Evolutionary conservation across 139 green algal genomes (phyloP).

Genomic region (Coccomyxa sp.): DNA sequence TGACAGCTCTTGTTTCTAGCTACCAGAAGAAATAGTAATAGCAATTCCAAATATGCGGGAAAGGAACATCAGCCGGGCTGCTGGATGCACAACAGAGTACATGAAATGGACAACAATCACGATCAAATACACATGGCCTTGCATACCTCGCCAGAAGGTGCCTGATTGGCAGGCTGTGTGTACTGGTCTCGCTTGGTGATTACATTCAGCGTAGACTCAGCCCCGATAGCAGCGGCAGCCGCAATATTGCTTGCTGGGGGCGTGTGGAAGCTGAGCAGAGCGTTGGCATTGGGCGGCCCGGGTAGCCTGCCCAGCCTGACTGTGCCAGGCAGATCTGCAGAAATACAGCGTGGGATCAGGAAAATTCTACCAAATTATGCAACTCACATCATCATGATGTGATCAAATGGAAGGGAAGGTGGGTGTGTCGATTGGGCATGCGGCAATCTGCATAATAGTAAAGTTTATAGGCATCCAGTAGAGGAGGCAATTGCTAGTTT

Average conservation of each 20-base stretch:
- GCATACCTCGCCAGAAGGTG: too few species aligned
- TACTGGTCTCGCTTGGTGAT: constrained; percentile 7
- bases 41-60: too few species aligned
- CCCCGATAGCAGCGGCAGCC: constrained; percentile 9
- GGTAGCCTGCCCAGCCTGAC: neutral
- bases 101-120: too few species aligned
- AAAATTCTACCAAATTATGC: neutral
- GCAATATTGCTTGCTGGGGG: neutral
- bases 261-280: constrained; percentile 3
- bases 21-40: neutral
- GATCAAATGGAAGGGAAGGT: too few species aligned
- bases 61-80: neutral
- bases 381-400: neutral
- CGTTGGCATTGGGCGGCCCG: neutral
- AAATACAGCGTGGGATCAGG: too few species aligned
- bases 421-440: too few species aligned
- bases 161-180: neutral
- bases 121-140: too few species aligned
- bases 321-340: neutral
- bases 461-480: too few species aligned
- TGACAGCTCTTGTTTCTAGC: neutral
- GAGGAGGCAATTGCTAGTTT: too few species aligned
- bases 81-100: too few species aligned
- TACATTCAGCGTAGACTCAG: too few species aligned
- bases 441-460: too few species aligned